A percentile compares a stretch with the other conserved stretches of the same genome.
Conservation (phyloP, 2,329 filamentous ascomycete genomes). For the Fusarium scirpi region DNA sequence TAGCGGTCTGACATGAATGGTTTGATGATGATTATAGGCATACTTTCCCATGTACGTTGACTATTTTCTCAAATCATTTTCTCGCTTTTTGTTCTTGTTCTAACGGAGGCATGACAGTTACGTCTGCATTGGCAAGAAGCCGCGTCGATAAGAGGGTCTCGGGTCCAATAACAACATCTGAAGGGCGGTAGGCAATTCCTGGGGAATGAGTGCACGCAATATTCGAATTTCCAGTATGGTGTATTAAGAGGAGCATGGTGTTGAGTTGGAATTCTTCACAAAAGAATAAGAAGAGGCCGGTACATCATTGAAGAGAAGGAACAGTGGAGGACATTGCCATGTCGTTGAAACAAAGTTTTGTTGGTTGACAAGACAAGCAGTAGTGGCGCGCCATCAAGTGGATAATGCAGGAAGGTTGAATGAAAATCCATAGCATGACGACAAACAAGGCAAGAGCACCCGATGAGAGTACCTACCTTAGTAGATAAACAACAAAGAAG, state of each 20-base stretch:
- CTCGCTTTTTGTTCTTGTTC: no score
- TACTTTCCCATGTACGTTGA: conserved; percentile 71
- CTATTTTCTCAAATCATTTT: not conserved
- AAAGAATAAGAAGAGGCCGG: not conserved
- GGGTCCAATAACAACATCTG: not conserved
- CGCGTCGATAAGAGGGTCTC: conserved; percentile 44
- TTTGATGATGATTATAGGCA: conserved; percentile 55
- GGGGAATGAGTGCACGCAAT: not conserved
- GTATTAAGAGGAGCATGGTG: not conserved
- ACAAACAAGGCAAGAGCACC: conserved; percentile 18
- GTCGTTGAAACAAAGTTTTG: conserved; percentile 46
- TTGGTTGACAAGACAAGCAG: conserved; percentile 28
- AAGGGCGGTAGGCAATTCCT: not conserved
- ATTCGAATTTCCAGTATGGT: not conserved
- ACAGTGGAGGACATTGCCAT: not conserved
- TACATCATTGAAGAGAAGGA: not conserved
- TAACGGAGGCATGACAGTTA: conserved; percentile 58
- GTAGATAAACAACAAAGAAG: not conserved
- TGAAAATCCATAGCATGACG: conserved; percentile 6
- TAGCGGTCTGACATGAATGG: conserved; percentile 12
- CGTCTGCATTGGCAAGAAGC: conserved; percentile 72
- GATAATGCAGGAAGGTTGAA: conserved; percentile 35
- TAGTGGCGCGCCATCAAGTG: conserved; percentile 38
- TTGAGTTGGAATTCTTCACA: not conserved
- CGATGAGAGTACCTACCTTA: not conserved